Percentiles rank a stretch among this genome's conserved stretches.
Conservation (phyloP, 345 rosid species). For the Moricandia arvensis region DNA sequence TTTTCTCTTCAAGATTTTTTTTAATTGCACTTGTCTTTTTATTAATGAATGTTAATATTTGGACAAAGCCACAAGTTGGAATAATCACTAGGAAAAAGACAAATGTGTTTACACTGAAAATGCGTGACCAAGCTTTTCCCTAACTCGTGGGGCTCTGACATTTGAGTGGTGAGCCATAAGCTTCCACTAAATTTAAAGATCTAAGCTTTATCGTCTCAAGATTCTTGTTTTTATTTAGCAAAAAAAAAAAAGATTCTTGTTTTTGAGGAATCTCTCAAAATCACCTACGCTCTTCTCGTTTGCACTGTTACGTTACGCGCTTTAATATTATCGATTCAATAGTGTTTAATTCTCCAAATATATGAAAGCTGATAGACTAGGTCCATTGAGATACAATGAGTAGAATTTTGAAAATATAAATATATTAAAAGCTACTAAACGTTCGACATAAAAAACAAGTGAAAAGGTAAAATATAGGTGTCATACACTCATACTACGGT, state of each 20-base stretch:
- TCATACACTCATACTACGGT: no score
- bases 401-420: no score
- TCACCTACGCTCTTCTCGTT: constrained; percentile 2
- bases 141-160: not conserved
- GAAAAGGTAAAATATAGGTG: no score
- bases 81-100: not conserved
- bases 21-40: not conserved
- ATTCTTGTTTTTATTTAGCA: constrained; percentile 11
- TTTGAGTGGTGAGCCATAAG: not conserved
- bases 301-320: not conserved
- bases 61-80: not conserved
- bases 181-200: not conserved
- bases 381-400: not conserved
- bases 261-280: constrained; percentile 10
- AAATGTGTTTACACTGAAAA: not conserved
- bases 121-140: not conserved
- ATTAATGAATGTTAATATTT: not conserved
- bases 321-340: not conserved
- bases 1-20: not conserved
- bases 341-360: not conserved
- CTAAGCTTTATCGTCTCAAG: not conserved
- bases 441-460: no score
- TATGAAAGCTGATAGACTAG: no score
- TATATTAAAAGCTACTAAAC: no score
- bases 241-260: constrained; percentile 16